Evolutionary conservation across 495 filamentous ascomycete genomes (phyloP), one percentile per base, ranked within the genome.

Genomic region (Letharia columbiana): DNA sequence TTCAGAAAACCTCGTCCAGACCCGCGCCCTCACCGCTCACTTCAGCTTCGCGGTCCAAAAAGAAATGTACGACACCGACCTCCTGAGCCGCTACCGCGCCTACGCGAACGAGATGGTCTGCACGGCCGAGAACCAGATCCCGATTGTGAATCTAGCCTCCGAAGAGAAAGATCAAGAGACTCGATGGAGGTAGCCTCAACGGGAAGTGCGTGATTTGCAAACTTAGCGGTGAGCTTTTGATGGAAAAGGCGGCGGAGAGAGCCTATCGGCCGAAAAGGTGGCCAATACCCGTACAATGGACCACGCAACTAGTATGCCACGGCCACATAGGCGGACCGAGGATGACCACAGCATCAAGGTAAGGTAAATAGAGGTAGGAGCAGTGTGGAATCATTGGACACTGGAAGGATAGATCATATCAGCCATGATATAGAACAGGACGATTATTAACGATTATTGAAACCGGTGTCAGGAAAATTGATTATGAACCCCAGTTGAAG

Each of bases 91-190:
- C 1, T 81, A 79, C 71, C 71, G 76, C 23, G 76, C 77, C 0
- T 80, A 76, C 63, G 79, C 79, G 11, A 74, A 79, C 56, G 77
- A 81, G 63, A 80, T 69, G 61, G 61, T 73, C 28, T 75, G 71
- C 56, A 63, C 58, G 18, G 57, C 67, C 20, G 68, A 70, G 42
- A 71, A 71, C 23, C 65, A 71, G 44, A 69, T 71, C 40, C 45
- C 45, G 0, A n/a, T 47, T 10, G 45, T n/a, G 4, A n/a, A 47
- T n/a, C 45, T 47, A 4, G 0, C 45, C 20, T 47, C 45, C 6
- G 18, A n/a, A 47, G 45, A 20, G n/a, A 47, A 47, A 6, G 45
- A 47, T n/a, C 20, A 47, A 18, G 45, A 20, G 20, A 20, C 45
- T 18, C 4, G 45, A 47, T n/a, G 45, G 20, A n/a, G 1, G 2